Base-by-base conservation (phyloP, 169 alveolate species). In the Plasmodium ovale region DNA sequence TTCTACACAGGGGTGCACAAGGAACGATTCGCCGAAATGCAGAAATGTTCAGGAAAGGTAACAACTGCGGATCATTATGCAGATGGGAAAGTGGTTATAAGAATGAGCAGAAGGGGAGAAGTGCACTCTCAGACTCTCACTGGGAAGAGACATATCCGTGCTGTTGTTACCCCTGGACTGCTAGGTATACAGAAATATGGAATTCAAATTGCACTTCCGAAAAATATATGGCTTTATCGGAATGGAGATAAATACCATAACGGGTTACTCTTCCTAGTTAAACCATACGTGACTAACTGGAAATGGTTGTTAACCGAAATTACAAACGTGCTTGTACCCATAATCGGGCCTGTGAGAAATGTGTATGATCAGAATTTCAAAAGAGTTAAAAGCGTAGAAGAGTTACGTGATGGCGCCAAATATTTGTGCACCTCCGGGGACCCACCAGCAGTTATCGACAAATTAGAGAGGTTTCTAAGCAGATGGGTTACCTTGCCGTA, bases 161-260 rank as follows among this genome's bases (percentile, higher is more conserved):
- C 87, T 14, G 93, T 91, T 23, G 92, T 88, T 54, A 88, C 93
- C 5, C 90, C 94, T 5, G 97, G 97, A 35, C 88, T 95, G 0
- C 84, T 94, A 25, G 97, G 97, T n/a, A 65, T 94, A 21, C 97
- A 93, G 88, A 92, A 95, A 71, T 95, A 90, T 70, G 97, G 97
- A 14, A 91, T 94, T 3, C 98, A 95, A 71, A 88, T 91, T 10
- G 93, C 95, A 25, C 88, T 94, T 1, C 97, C 98, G 1, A 95
- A 94, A 53, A 87, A 92, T 25, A 94, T 96, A 58, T 96, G 97
- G 98, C 94, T 96, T 3, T 96, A 94, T 89, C 94, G 96, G 65
- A 96, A 96, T 85, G 98, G 98, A 31, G 98, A 96, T 77, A 95
- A 96, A 88, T 88, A 93, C 53, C 97, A 96, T 88, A 92, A 96